Base-by-base conservation (phyloP, 768 basidiomycete species). In the Leccinum truebloodii region DNA sequence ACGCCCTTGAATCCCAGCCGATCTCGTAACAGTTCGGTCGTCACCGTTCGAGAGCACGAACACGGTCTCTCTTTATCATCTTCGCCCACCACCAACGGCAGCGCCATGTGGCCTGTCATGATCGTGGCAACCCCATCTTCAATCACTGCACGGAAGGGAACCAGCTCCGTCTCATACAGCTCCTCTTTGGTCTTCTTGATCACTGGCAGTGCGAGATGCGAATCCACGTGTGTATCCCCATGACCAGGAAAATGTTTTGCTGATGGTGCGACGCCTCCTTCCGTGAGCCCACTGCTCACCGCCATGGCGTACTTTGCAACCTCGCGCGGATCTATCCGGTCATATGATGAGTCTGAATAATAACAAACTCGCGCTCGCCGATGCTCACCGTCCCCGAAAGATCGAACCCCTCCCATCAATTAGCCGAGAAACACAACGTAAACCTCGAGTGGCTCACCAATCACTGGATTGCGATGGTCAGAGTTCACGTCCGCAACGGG, bases 191-290 rank as follows among this genome's bases (percentile, higher is more conserved):
- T 73, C 60, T 88, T 88, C 55, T 72, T 69, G 67, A 90, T 88
- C 28, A 79, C 71, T 0, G 89, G 89, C 14, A 90, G 79, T 2
- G 80, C 83, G 22, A 87, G 79, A 65, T 90, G 89, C 1, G 88
- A 88, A 66, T 90, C 89, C 51, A 88, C 76, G 58, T 85, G 80
- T 1, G 88, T 90, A 58, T 90, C 87, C 0, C 89, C 88, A 61
- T 90, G 89, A 0, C 89, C 89, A 0, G 88, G 88, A 65, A 89
- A 89, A 66, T 90, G 89, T 65, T 89, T 90, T 3, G 81, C 81
- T 24, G 78, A 85, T 0, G 89, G 81, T 3, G 88, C 86, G 10
- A 90, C 73, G 2, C 80, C 80, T 0, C 77, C 73, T 4, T 77
- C 66, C 0, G 77, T 75, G 18, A 87, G 76, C 3, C 86, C 88